Percentiles rank a stretch among this genome's conserved stretches.
Evolutionary conservation across 805 yeast species (phyloP).

Genomic region (Deakozyma indianensis): DNA sequence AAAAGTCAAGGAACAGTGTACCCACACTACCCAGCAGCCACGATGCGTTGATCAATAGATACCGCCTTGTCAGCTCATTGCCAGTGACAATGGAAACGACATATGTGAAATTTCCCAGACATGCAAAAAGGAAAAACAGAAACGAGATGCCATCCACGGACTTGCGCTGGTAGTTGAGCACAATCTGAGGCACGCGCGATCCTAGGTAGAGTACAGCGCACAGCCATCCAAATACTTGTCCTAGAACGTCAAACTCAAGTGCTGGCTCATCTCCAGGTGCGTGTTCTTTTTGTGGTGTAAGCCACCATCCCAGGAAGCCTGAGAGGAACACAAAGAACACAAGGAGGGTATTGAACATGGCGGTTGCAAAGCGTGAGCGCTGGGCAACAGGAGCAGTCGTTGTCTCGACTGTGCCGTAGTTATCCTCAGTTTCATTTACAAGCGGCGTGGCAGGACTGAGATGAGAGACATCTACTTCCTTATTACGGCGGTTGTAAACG

Average conservation of each 20-base stretch:
- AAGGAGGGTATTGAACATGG: conserved; percentile 28
- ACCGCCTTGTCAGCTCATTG: conserved; percentile 54
- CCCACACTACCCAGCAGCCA: conserved; percentile 92
- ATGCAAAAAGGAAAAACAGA: conserved; percentile 86
- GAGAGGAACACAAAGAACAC: conserved; percentile 54
- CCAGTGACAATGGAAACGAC: conserved; percentile 66
- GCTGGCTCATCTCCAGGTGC: conserved; percentile 27
- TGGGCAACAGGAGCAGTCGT: conserved; percentile 6
- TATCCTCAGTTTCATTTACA: conserved; percentile 13
- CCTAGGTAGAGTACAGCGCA: conserved; percentile 43
- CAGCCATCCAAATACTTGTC: conserved; percentile 74
- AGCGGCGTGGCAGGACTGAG: conserved; percentile 83
- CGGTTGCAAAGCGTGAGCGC: conserved; percentile 3
- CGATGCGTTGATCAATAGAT: conserved; percentile 67
- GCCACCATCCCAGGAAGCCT: conserved; percentile 81
- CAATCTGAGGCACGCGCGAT: conserved; percentile 83
- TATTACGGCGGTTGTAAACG: conserved; percentile 51
- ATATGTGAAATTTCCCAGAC: conserved; percentile 84
- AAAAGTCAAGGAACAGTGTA: conserved; percentile 67
- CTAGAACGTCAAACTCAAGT: conserved; percentile 54
- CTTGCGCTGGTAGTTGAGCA: conserved; percentile 71
- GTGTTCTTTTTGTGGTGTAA: conserved; percentile 33
- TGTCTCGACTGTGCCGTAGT: conserved; percentile 8
- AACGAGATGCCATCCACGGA: conserved; percentile 93
- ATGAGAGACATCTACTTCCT: conserved; percentile 31